Evolutionary conservation across 768 basidiomycete species (phyloP).

Genomic region (Pholiota molesta): DNA sequence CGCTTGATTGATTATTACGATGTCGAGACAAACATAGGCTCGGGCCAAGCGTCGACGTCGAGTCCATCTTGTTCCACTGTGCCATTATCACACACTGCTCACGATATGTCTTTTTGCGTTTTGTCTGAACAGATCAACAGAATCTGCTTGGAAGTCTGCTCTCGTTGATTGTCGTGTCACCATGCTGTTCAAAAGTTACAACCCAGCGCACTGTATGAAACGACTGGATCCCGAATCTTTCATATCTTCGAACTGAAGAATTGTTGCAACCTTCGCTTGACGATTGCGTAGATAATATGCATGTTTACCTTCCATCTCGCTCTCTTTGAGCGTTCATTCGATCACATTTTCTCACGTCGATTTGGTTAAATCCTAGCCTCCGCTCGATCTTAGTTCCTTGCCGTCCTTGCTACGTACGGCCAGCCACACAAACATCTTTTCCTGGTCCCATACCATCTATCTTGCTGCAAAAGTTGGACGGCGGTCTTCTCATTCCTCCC

Average conservation of each 20-base stretch:
- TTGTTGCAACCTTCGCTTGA: no score
- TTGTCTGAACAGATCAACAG: no score
- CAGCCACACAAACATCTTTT: conserved; percentile 2
- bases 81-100: no score
- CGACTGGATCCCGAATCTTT: neutral
- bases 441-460: neutral
- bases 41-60: no score
- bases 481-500: neutral
- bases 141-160: no score
- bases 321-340: conserved; percentile 4
- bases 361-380: conserved; percentile 9
- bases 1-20: no score
- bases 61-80: no score
- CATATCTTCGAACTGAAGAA: no score
- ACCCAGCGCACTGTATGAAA: neutral
- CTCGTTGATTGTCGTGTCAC: no score
- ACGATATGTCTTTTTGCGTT: no score
- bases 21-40: no score
- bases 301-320: neutral
- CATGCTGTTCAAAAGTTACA: no score
- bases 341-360: conserved; percentile 23
- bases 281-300: neutral
- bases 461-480: conserved; percentile 10
- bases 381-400: conserved; percentile 2
- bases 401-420: conserved; percentile 11